Evolutionary conservation across 345 rosid species (phyloP), one percentile per base, ranked within the genome.

Genomic region (Eucalyptus globulus): DNA sequence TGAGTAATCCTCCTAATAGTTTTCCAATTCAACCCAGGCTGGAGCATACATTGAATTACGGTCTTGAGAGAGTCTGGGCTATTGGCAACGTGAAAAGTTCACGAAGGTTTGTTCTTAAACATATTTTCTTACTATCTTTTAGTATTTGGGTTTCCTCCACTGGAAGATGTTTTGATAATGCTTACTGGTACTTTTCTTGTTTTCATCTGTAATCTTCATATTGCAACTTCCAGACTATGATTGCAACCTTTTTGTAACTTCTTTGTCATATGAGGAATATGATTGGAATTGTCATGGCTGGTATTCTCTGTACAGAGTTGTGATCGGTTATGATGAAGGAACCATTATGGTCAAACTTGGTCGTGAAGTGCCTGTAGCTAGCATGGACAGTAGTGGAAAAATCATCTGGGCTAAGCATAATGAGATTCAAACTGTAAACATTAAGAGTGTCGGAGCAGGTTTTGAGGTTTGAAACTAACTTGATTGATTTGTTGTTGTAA

Each of bases 371-470:
- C 99, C 99, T 90, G 99, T 98, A 27, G 99, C 99, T 86, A 98
- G 99, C 93, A 98, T 98, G 99, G 99, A 98, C 91, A 98, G 94
- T 90, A 95, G 98, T 88, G 99, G 99, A 87, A 98, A 98, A 93
- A 97, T 98, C 92, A 97, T 97, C 91, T 98, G 99, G 99, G 99
- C 99, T 47, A 98, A 97, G 95, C 99, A 97, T 91, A 98, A 98
- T 94, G 99, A 98, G 93, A 95, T 98, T 92, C 99, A 98, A 93
- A 98, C 99, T 80, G 98, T 97, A 87, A 98, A 98, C 93, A 95
- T 98, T 91, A 98, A 97, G 96, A 97, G 97, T 92, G 95, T 97
- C 45, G 99, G 98, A 88, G 97, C 99, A 90, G 99, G 95, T 94
- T 96, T 91, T 93, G 99, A 98, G 99, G 99, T 96, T 88, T 87